These are phyloP conservation scores for Gypsophila paniculata DNA, from an alignment of 179 eudicot genomes.

Conservation along the genomic window DNA sequence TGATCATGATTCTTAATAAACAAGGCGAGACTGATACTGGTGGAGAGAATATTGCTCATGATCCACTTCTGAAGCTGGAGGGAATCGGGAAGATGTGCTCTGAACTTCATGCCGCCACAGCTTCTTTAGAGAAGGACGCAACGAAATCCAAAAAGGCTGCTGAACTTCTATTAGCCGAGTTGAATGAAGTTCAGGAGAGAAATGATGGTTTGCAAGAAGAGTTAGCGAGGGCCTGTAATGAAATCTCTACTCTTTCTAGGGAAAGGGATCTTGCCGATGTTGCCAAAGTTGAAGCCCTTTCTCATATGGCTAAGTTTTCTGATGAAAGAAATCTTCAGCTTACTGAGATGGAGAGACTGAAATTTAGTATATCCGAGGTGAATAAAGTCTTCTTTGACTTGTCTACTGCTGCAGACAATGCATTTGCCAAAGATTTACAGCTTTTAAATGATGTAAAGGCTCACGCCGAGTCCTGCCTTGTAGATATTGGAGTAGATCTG, in stretches of 20 bases:
- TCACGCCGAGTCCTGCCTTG: constrained; percentile 37
- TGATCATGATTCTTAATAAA: constrained; percentile 47
- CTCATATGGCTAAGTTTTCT: constrained; percentile 50
- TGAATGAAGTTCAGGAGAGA: constrained; percentile 97
- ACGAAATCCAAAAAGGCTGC: constrained; percentile 79
- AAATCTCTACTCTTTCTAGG: constrained; percentile 52
- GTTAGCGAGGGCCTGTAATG: constrained; percentile 39
- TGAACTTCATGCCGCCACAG: constrained; percentile 46
- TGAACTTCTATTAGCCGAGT: constrained; percentile 81
- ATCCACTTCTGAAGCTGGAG: constrained; percentile 68
- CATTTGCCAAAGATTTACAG: constrained; percentile 54
- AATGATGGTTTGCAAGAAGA: constrained; percentile 86
- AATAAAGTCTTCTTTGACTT: constrained; percentile 43
- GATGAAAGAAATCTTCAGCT: constrained; percentile 53
- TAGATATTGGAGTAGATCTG: constrained; percentile 33
- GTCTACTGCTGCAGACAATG: constrained; percentile 34
- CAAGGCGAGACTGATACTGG: constrained; percentile 47
- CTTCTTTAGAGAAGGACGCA: constrained; percentile 61
- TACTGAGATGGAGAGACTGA: constrained; percentile 47
- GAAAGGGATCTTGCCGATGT: constrained; percentile 60
- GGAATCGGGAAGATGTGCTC: constrained; percentile 42
- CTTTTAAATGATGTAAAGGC: constrained; percentile 44
- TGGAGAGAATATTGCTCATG: constrained; percentile 31
- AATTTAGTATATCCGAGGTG: constrained; percentile 41
- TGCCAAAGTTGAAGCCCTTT: constrained; percentile 65